Base-by-base conservation (phyloP, 148 eudicot species). In the Gaultheria prostrata region DNA sequence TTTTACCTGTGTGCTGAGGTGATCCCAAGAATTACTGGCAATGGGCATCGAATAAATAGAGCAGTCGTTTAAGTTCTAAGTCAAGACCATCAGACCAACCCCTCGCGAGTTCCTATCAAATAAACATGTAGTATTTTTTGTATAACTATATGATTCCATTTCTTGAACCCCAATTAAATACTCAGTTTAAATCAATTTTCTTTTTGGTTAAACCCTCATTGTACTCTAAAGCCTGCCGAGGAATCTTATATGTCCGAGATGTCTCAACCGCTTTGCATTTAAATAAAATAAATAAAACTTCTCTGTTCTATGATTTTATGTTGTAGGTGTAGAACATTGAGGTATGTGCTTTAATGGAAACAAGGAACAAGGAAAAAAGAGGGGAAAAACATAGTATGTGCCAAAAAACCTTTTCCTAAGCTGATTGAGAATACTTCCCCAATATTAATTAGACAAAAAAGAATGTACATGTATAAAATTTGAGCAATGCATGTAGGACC, bases 321-420 rank as follows among this genome's bases (percentile, higher is more conserved):
- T 65, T 59, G 65, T 67, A 67, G 30, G 32, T 26, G 9, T 11
- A 65, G 15, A 67, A 67, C 35, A 28, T 67, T 67, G 17, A 28
- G 72, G 72, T 67, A 67, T 67, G 72, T 67, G 35, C 72, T 67
- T 13, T 28, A 26, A 67, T 13, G 72, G 35, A 67, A 63, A 67
- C 72, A 67, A 28, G 72, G 72, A 67, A 67, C 72, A 67, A 3
- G 33, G 11, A 26, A 65, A 10, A 26, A 11, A 65, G 32, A n/a
- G 28, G n/a, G 21, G 15, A 6, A 4, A 4, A 17, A 21, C 21
- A 54, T 54, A 5, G 18, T 54, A 15, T 1, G n/a, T 9, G 8
- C 18, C 9, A 20, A 57, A 57, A 20, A 20, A n/a, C 63, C 6
- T 57, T 57, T 57, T n/a, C 63, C 63, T 6, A 1, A 18, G 63